Conservation (phyloP, 371 early-diverging fungal genomes). For the Capillidium rhysosporum region DNA sequence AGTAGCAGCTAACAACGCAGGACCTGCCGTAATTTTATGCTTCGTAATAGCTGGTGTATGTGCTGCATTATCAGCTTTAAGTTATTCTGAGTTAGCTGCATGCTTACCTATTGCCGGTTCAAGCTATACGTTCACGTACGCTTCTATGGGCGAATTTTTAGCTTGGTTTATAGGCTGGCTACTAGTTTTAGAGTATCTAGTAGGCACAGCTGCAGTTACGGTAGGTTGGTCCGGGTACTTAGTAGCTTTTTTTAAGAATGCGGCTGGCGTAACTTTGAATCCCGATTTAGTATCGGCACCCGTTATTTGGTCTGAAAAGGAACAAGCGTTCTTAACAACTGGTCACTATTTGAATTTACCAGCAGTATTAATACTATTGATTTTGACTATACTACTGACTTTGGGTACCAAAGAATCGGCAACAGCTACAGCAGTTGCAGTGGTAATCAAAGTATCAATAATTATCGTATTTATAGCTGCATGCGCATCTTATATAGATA, state of each 20-base stretch:
- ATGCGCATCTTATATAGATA: conserved; percentile 33
- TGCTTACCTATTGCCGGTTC: conserved; percentile 74
- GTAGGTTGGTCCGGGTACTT: conserved; percentile 61
- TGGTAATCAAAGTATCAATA: conserved; percentile 47
- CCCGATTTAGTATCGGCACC: conserved; percentile 34
- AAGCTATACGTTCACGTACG: conserved; percentile 62
- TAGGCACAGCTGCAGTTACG: conserved; percentile 45
- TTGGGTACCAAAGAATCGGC: conserved; percentile 56
- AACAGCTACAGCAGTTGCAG: conserved; percentile 42
- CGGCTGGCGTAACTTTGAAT: conserved; percentile 22
- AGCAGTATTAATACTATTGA: conserved; percentile 37
- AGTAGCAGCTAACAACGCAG: conserved; percentile 52
- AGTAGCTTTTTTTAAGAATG: conserved; percentile 36
- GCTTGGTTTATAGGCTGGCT: conserved; percentile 76
- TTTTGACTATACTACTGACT: conserved; percentile 30
- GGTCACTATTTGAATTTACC: conserved; percentile 51
- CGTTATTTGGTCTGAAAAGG: conserved; percentile 26
- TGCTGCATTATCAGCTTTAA: conserved; percentile 46
- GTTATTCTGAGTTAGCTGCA: conserved; percentile 61
- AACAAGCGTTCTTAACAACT: conserved; percentile 17
- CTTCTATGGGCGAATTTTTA: conserved; percentile 64
- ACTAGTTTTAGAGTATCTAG: conserved; percentile 58
- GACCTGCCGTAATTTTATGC: conserved; percentile 56
- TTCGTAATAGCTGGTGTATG: conserved; percentile 52
- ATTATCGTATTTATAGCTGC: conserved; percentile 63